Conservation (phyloP, 257 asterid genomes). For the Solanum pennellii region DNA sequence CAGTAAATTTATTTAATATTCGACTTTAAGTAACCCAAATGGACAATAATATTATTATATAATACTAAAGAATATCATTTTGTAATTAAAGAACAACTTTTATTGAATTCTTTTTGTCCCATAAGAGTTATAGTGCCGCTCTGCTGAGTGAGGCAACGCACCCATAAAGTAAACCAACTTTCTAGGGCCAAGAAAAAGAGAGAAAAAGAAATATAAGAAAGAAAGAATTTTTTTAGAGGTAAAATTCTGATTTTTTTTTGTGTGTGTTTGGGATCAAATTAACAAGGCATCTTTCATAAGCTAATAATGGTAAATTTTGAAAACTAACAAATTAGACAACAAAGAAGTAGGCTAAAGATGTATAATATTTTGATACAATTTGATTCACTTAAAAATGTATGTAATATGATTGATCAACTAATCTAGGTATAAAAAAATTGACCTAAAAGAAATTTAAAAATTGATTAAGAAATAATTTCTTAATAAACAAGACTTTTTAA, state of each 20-base stretch:
- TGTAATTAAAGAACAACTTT: background rate
- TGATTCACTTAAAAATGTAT: background rate
- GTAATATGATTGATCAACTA: background rate
- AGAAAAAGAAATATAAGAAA: background rate
- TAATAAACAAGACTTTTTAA: background rate
- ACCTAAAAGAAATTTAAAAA: background rate
- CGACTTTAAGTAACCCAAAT: background rate
- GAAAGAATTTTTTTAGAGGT: background rate
- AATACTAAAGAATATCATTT: background rate
- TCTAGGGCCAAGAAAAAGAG: background rate
- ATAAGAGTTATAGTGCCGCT: background rate
- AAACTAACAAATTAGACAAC: background rate
- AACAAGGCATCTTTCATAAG: background rate
- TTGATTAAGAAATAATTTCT: background rate
- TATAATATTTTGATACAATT: background rate
- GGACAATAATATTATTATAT: background rate
- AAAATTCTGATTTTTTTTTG: background rate
- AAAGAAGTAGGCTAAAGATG: background rate
- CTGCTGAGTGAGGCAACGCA: background rate
- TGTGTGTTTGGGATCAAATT: background rate
- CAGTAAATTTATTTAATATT: background rate
- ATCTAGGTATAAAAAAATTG: background rate
- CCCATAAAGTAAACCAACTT: background rate
- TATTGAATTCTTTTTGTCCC: background rate
- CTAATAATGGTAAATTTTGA: background rate